phyloP scores from a whole-genome alignment of 345 rosid species.

The Eutrema yunnanense region DNA sequence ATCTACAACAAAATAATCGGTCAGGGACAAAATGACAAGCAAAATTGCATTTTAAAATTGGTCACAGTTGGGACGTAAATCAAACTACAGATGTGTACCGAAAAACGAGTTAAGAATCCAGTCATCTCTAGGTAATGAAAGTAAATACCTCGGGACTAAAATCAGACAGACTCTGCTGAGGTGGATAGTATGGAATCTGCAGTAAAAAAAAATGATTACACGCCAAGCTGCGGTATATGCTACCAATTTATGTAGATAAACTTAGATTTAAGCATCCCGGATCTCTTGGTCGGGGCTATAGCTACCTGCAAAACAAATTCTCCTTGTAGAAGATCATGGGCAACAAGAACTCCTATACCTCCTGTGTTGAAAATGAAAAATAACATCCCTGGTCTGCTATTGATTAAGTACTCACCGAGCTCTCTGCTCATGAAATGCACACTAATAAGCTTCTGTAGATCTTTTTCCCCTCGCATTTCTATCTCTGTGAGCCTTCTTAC shows the following conservation, averaged over 20 bases:
- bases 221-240: background rate
- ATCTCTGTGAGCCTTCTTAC: slow-evolving; percentile 62
- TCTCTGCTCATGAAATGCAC: slow-evolving; percentile 82
- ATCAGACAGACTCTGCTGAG: slow-evolving; percentile 78
- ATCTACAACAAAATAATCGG: slow-evolving; percentile 54
- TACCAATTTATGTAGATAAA: background rate
- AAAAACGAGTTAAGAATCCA: background rate
- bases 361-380: slow-evolving; percentile 85
- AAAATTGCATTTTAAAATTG: background rate
- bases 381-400: slow-evolving; percentile 79
- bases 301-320: slow-evolving; percentile 89
- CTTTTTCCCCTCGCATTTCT: slow-evolving; percentile 64
- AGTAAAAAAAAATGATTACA: background rate
- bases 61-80: background rate
- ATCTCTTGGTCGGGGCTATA: background rate
- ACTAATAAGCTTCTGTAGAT: slow-evolving; percentile 84
- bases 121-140: background rate
- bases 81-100: background rate
- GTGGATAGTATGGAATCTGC: slow-evolving; percentile 91
- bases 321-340: slow-evolving; percentile 86
- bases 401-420: slow-evolving; percentile 63
- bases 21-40: slow-evolving; percentile 27
- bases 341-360: slow-evolving; percentile 92
- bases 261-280: background rate
- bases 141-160: slow-evolving; percentile 61